Evolutionary conservation across 2,329 filamentous ascomycete genomes (phyloP).

Genomic region (Ustulina deusta): DNA sequence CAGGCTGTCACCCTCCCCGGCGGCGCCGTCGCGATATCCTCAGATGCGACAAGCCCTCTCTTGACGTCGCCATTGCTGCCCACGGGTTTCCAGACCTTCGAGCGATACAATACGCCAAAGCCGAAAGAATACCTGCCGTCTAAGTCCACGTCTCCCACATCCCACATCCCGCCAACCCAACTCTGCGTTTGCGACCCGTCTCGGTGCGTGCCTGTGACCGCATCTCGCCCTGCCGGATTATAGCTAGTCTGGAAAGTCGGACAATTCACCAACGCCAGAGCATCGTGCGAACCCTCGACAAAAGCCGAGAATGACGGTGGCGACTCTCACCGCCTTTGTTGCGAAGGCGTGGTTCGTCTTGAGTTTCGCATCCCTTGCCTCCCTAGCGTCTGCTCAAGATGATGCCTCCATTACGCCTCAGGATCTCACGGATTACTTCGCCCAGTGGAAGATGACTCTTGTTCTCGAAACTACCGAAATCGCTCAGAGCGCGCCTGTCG

Average conservation of each 20-base stretch:
- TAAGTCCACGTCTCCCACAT: constrained; percentile 4
- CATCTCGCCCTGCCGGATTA: constrained; percentile 2
- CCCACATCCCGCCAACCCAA: neutral
- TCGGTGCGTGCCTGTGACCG: constrained; percentile 5
- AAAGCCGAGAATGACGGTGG: constrained; percentile 51
- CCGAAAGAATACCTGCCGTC: constrained; percentile 5
- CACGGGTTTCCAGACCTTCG: constrained; percentile 18
- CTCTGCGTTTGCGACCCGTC: constrained; percentile 22
- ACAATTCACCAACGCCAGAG: constrained; percentile 40
- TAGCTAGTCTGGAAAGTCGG: constrained; percentile 5
- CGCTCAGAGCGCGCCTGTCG: constrained; percentile 31
- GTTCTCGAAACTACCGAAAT: constrained; percentile 35
- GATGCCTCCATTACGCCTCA: constrained; percentile 46
- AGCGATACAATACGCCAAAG: constrained; percentile 13
- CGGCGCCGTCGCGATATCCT: constrained; percentile 32
- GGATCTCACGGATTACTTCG: constrained; percentile 39
- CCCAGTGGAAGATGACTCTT: constrained; percentile 43
- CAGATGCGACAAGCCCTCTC: constrained; percentile 43
- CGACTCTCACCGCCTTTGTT: constrained; percentile 51
- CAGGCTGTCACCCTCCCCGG: constrained; percentile 1
- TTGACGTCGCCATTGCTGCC: constrained; percentile 33
- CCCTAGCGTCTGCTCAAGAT: constrained; percentile 52
- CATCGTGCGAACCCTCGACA: constrained; percentile 41
- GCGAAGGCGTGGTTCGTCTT: constrained; percentile 52
- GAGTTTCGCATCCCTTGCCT: constrained; percentile 49